phyloP scores from a whole-genome alignment of 2,329 filamentous ascomycete species.

The Sporothrix humicola region DNA sequence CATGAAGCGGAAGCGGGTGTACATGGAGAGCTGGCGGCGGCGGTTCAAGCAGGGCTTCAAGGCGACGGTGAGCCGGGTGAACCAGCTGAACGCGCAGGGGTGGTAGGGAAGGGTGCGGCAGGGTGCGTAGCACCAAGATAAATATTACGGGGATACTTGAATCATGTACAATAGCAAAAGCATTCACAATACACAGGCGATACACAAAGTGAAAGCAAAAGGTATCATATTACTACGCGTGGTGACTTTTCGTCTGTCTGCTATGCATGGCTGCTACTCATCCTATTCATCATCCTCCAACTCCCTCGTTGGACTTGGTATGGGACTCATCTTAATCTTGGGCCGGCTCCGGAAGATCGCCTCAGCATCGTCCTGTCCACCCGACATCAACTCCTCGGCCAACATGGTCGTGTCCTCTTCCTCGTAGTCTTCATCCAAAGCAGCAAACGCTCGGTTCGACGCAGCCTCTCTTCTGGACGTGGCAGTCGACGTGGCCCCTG shows the following conservation, averaged over 20 bases:
- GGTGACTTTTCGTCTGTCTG: not conserved
- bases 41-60: constrained; percentile 60
- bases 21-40: constrained; percentile 72
- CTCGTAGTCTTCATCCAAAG: constrained; percentile 54
- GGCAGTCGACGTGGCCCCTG: constrained; percentile 1
- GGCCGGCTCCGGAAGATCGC: constrained; percentile 86
- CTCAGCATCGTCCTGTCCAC: constrained; percentile 73
- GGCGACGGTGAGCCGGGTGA: constrained; percentile 66
- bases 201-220: constrained; percentile 1
- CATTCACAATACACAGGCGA: not conserved
- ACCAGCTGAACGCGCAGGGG: constrained; percentile 75
- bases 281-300: not conserved
- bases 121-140: not conserved
- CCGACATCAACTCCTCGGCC: constrained; percentile 69
- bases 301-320: constrained; percentile 52
- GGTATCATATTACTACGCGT: not conserved
- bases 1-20: constrained; percentile 76
- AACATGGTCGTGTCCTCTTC: constrained; percentile 55
- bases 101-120: constrained; percentile 61
- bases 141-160: no score
- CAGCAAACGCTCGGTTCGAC: constrained; percentile 51
- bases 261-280: not conserved
- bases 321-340: constrained; percentile 76
- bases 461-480: constrained; percentile 41
- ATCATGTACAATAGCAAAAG: not conserved